These are phyloP conservation scores for Coleophoma cylindrospora DNA, from an alignment of 2,329 filamentous ascomycete genomes.

Conservation along the genomic window DNA sequence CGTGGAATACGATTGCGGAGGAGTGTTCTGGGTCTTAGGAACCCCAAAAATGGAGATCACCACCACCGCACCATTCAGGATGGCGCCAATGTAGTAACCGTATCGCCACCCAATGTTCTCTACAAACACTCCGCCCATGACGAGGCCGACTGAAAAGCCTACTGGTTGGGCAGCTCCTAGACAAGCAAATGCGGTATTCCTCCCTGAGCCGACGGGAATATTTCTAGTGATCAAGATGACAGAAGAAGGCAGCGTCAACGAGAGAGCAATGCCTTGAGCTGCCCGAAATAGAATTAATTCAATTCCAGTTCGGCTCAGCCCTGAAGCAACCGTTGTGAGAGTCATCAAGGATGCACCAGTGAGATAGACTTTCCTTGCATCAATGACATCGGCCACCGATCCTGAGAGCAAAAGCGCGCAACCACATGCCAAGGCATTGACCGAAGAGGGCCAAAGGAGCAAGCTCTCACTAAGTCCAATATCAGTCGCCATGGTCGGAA, in stretches of 20 bases:
- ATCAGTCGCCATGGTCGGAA: conserved; percentile 35
- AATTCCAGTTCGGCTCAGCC: conserved; percentile 29
- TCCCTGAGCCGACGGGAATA: conserved; percentile 36
- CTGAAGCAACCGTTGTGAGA: conserved; percentile 37
- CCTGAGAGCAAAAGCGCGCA: conserved; percentile 43
- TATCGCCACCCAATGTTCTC: conserved; percentile 45
- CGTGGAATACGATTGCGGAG: conserved; percentile 5
- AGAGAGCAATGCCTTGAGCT: conserved; percentile 37
- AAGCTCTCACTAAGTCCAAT: conserved; percentile 20
- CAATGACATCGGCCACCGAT: conserved; percentile 43
- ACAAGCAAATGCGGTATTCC: conserved; percentile 46
- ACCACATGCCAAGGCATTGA: conserved; percentile 33
- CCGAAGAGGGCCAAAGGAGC: conserved; percentile 25
- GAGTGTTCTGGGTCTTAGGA: conserved; percentile 4
- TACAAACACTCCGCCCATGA: conserved; percentile 43
- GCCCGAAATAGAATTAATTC: conserved; percentile 42
- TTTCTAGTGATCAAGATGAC: conserved; percentile 42
- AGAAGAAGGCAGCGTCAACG: conserved; percentile 42
- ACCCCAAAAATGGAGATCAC: conserved; percentile 14
- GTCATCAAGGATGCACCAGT: conserved; percentile 37
- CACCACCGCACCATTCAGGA: conserved; percentile 22
- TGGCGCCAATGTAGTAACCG: conserved; percentile 43
- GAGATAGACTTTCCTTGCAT: conserved; percentile 38
- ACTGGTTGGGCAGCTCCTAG: conserved; percentile 45
- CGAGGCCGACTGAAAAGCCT: conserved; percentile 45